Conservation (phyloP, 2,329 filamentous ascomycete genomes). For the Stagonosporopsis cucurbitacearum region DNA sequence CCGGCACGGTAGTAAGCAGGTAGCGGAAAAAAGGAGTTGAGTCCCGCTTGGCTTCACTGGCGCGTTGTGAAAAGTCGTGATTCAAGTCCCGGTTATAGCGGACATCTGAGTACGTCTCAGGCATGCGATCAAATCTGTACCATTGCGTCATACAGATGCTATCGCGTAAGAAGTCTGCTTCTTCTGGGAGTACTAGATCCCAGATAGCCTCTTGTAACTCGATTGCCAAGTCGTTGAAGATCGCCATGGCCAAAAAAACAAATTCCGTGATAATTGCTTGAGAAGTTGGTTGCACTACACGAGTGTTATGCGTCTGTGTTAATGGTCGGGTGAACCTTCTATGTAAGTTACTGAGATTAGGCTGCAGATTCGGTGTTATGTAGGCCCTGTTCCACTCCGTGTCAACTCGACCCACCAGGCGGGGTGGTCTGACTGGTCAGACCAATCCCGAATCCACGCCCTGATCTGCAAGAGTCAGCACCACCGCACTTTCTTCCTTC, state of each 20-base stretch:
- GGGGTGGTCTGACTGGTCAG: background rate
- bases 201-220: too few species aligned
- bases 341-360: background rate
- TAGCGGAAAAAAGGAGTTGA: background rate
- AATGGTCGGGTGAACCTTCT: constrained; percentile 2
- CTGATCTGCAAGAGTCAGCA: constrained; percentile 1
- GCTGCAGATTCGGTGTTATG: background rate
- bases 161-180: background rate
- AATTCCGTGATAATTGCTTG: too few species aligned
- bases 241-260: too few species aligned
- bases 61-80: background rate
- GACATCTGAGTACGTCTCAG: background rate
- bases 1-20: background rate
- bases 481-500: constrained; percentile 2
- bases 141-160: background rate
- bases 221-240: too few species aligned
- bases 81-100: background rate
- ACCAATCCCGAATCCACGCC: background rate
- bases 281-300: background rate
- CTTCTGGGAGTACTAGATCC: background rate
- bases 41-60: background rate
- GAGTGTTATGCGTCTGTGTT: constrained; percentile 1
- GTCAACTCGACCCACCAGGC: background rate
- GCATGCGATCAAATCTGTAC: background rate
- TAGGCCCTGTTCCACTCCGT: too few species aligned